Base-by-base conservation (phyloP, 1,284 basidiomycete genomes). In the Mycosarcoma mackinlayi region DNA sequence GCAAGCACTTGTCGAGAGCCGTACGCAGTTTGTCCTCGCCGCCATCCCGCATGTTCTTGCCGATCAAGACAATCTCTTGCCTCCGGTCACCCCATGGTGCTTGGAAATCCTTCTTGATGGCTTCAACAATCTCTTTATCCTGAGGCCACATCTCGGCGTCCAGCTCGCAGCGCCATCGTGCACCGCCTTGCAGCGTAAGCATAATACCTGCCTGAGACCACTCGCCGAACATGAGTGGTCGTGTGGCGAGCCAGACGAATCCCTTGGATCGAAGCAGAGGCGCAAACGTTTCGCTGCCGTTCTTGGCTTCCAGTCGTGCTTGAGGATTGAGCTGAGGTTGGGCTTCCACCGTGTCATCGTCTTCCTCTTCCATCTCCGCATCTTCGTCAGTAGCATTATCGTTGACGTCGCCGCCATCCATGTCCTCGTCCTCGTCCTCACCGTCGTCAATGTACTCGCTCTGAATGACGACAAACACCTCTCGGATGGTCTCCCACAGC, bases 201-300 rank as follows among this genome's bases (percentile, higher is more conserved):
- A 83, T 81, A 44, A 82, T 80, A 18, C 85, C 85, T 2, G 85
- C 84, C 64, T 85, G 85, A 3, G 80, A 83, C 85, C 85, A 85
- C 54, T 86, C 85, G 30, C 85, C 85, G 42, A 82, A 83, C 70
- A 78, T 69, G 18, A 70, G 25, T 3, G 77, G 75, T 5, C 78
- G 74, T 2, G 77, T 78, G 3, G 78, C 78, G 7, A 80, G 71
- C 85, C 85, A 86, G 33, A 84, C 58, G 74, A 86, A 86, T 10
- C 85, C 83, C 62, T 86, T 86, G 24, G 82, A 83, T 11, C 85
- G 81, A 7, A 86, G 76, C 3, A 86, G 73, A 0, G 83, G 80
- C 16, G 73, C 82, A 71, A 84, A 86, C 0, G 82, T 76, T 1
- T 68, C 59, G 18, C 75, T 79, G 3, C 76, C 82, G 28, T 83